Evolutionary conservation across 2,329 filamentous ascomycete species (phyloP), one percentile per base, ranked within the genome.

Genomic region (Venturia aucupariae): DNA sequence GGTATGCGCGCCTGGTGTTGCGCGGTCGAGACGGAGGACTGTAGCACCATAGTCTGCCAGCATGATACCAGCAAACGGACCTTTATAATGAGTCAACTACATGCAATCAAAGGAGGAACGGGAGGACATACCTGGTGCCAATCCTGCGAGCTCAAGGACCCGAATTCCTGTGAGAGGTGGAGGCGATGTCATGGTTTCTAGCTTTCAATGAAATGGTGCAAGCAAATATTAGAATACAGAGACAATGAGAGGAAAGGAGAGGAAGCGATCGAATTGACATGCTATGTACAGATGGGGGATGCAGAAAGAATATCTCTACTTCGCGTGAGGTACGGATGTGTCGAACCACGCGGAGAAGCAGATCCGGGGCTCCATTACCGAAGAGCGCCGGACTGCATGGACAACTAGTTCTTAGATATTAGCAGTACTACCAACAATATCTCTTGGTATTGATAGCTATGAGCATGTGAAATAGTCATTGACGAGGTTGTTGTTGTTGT

Each of bases 31-130:
- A 71, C 93, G 91, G 19, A 97, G 83, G 70, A 97, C 90, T 6
- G 86, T 86, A 63, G 93, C 93, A 71, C 93, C 93, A 68, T 91
- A 90, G 77, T 97, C 92, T 70, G 92, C 88, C 67, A 97, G 87
- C 61, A 77, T 84, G 72, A 97, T 84, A 70, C 92, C 92, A 61
- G 91, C 89, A 74, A 94, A 97, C 54, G 92, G 92, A 32, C 89
- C 92, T 92, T 68, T 10, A 39, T 1, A 8, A 3, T 13, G 35
- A 13, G 35, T 68, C 62, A 67, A 66, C n/a, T 30, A 19, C 61
- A 51, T 38, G 17, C 57, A 30, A 24, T 46, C 30, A 22, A 48
- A 24, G 13, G 60, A 46, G 39, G 15, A 44, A 77, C 22, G 19
- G 7, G 1, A 30, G 13, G 4, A 64, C 64, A 51, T 77, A 81